Base-by-base conservation (phyloP, 768 basidiomycete genomes). In the Trametes sanguinea region DNA sequence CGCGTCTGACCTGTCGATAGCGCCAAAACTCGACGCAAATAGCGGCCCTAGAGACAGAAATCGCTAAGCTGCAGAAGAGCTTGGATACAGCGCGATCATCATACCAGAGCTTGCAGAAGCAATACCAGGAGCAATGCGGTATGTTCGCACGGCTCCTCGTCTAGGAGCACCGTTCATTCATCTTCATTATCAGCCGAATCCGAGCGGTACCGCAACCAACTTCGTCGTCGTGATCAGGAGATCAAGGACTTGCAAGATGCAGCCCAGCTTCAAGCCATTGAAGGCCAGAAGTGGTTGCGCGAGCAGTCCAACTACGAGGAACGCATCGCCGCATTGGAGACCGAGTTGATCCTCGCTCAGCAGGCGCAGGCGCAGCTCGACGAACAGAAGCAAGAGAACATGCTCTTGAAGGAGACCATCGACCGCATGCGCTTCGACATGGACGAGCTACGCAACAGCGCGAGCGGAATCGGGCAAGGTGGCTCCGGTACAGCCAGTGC, bases 321-420 rank as follows among this genome's bases (percentile, higher is more conserved):
- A 5, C 87, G 88, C 14, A 82, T 95, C 52, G 72, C 76, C 6
- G 74, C 80, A 6, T 83, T 96, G n/a, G 90, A 94, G 68, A 67
- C 76, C 7, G 94, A 96, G 59, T 80, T 98, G 2, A 72, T 73
- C 3, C 69, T 83, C 29, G 91, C 93, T 4, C 85, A 88, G 54
- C 82, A 86, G 67, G 87, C 89, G 1, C 87, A 92, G 55, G 82
- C 79, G 0, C 83, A 86, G 61, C 81, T 97, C 40, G 93, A 95
- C 61, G 88, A 90, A 67, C 95, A 98, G 78, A 97, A 97, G 77
- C 92, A 94, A 69, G 93, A 95, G 79, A 98, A 97, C 69, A 72
- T 96, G 66, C 76, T 93, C 70, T 80, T 98, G 62, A 96, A 96
- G 72, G 95, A 98, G 80, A 97, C 95, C 2, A 98, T 98, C 67